Conservation (phyloP, 2,329 filamentous ascomycete species). For the Elsinoe perseae region DNA sequence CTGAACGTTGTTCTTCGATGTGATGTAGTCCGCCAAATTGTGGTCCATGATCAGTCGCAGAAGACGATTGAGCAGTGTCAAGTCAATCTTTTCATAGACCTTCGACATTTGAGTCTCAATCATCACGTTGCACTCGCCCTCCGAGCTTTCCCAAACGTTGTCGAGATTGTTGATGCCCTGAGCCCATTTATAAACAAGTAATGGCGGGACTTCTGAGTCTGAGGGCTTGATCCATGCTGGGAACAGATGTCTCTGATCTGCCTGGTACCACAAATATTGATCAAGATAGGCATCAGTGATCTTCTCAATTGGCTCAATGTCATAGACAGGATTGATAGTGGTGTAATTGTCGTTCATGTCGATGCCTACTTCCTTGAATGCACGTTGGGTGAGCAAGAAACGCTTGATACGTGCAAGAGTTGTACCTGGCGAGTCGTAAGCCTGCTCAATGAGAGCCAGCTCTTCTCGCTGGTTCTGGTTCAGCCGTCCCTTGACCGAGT, state of each 20-base stretch:
- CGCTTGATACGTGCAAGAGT: slow-evolving; percentile 95
- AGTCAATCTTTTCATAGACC: slow-evolving; percentile 97
- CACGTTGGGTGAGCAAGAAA: slow-evolving; percentile 90
- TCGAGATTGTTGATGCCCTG: slow-evolving; percentile 98
- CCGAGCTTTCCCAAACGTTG: slow-evolving; percentile 85
- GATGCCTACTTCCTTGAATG: slow-evolving; percentile 98
- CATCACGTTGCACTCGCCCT: slow-evolving; percentile 97
- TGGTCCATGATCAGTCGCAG: slow-evolving; percentile 97
- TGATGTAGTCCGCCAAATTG: slow-evolving; percentile 98
- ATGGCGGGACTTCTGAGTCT: slow-evolving; percentile 90
- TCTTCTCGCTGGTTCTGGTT: slow-evolving; percentile 98
- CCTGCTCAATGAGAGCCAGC: slow-evolving; percentile 91
- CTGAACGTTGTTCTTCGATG: slow-evolving; percentile 98
- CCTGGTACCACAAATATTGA: slow-evolving; percentile 98
- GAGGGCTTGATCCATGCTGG: slow-evolving; percentile 99
- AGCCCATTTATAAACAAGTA: slow-evolving; percentile 97
- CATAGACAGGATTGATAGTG: slow-evolving; percentile 97
- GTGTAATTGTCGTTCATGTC: slow-evolving; percentile 99
- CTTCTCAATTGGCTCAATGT: slow-evolving; percentile 98
- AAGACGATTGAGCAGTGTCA: slow-evolving; percentile 88
- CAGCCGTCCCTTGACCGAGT: slow-evolving; percentile 91
- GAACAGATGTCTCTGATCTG: slow-evolving; percentile 93
- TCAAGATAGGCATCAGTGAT: slow-evolving; percentile 98
- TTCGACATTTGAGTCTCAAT: slow-evolving; percentile 98
- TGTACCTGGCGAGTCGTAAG: slow-evolving; percentile 94